Base-by-base conservation (phyloP, 257 asterid species). In the Penstemon eatonii region DNA sequence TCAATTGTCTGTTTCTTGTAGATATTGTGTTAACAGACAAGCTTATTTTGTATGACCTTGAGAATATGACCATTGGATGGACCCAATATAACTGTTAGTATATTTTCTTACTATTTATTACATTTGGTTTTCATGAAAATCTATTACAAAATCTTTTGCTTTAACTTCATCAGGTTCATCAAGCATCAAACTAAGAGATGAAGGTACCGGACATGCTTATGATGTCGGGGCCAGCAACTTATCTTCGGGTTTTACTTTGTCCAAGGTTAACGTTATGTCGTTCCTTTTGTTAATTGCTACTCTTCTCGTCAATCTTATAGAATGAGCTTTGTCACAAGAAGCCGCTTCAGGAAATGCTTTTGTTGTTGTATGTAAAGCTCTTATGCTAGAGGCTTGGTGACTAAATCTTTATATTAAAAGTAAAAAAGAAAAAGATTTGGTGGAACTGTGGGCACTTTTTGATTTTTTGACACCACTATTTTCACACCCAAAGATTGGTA, bases 31-130 rank as follows among this genome's bases (percentile, higher is more conserved):
- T 92, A 25, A 56, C 90, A 0, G 89, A 89, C 79, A 89, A 92
- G 81, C 90, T 92, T 57, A 79, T 92, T 7, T 15, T 86, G 55
- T 92, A 89, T 58, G 96, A 92, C 80, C 83, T 92, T 42, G 96
- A 87, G 67, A 86, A 89, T 52, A 84, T 79, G 72, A 88, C 88
- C 37, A 77, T 92, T 67, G 98, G 98, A 63, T 89, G 96, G 96
- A 73, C 95, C 8, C 71, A 72, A 7, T 80, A 92, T 65, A 82
- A 89, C 78, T 92, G 98, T 87, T 83, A 85, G 11, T 10, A 49
- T 49, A 10, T 10, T 2, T 49, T 15, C 11, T 10, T 9, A 10
- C 54, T 49, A 49, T 10, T 49, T 0, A 0, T 6, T 3, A 45
- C 4, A 9, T 9, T 49, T 2, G 4, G 54, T 49, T 49, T 49